Base-by-base conservation (phyloP, 2,329 filamentous ascomycete genomes). In the Penicillium rolfsii region DNA sequence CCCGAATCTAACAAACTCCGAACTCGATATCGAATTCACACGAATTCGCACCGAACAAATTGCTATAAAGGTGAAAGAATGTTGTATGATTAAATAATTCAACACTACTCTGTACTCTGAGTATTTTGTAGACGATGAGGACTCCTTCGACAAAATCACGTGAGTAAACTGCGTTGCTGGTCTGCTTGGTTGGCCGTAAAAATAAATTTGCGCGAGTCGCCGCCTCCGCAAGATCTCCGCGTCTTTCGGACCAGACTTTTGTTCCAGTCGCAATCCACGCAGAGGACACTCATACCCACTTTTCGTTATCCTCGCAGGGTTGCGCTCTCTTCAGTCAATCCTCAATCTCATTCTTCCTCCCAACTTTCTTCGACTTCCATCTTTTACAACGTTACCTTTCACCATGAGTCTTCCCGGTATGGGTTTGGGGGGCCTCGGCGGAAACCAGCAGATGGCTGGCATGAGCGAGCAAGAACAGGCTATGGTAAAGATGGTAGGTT, bases 381-480 rank as follows among this genome's bases (percentile, higher is more conserved):
- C 49, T 14, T 36, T 12, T 30, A 22, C n/a, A 22, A 52, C 49
- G 41, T 22, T 14, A 43, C 26, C 35, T 14, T 55, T 50, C 65
- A 64, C 26, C 35, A 79, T 79, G 76, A 77, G 67, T 60, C 69
- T 77, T 58, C 72, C 77, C 26, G 73, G 73, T 49, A 74, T 74
- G 66, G 70, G 71, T 16, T 66, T 74, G 65, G 72, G 67, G 60
- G 69, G 64, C 38, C 53, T 73, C 40, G 67, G 67, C 43, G 67
- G 67, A 36, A 66, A 70, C 28, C 67, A 63, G 16, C 69, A 62
- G 52, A 72, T 70, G 41, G 72, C 71, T 16, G 79, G 79, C 45
- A 76, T 82, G 76, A 79, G 65, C 57, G 79, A 82, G 16, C 79
- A 82, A 67, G 80, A 83, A 60, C 75, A 79, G 57, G 73, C 74